Evolutionary conservation across 495 filamentous ascomycete species (phyloP), one percentile per base, ranked within the genome.

Genomic region (Cudoniella acicularis): DNA sequence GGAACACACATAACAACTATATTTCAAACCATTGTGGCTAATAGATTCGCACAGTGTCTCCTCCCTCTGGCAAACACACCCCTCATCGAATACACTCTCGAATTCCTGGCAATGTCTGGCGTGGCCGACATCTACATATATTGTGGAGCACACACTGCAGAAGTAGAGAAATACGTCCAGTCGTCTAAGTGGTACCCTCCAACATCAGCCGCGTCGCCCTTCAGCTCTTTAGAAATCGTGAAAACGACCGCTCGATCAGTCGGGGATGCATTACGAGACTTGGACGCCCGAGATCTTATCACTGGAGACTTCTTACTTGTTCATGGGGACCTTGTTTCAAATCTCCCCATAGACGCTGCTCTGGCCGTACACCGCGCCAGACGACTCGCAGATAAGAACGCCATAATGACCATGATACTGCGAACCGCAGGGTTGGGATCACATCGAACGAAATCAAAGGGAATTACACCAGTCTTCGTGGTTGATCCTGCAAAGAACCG

Each of bases 371-470:
- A 99, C 70, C 83, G 89, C 53, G 83, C 86, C 49, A 87, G 94
- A 27, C 86, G 94, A 43, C 84, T 85, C 68, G 82, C 83, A 51
- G 89, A 96, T 73, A 93, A 94, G 68, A 92, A 96, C 69, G 91
- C 93, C 13, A 97, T 96, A 73, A 99, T 99, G 95, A 99, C 94
- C 22, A 91, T 98, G 85, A 79, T 99, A 21, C 74, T 98, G 52
- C 82, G 89, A 49, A 84, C 91, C 72, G 89, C 85, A 1, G 90
- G 90, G n/a, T 73, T 77, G 1, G 76, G 73, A 20, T 62, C 69
- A 24, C 90, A 96, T 71, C 77, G 88, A 18, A 90, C 87, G 25
- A 92, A 90, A 72, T 77, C 84, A 1, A 82, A 87, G 40, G 83
- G 85, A 1, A 80, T 87, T 57, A 85, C 81, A 13, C 93, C 92